Conservation (phyloP, 1,284 basidiomycete genomes). For the Ganoderma lingzhi region DNA sequence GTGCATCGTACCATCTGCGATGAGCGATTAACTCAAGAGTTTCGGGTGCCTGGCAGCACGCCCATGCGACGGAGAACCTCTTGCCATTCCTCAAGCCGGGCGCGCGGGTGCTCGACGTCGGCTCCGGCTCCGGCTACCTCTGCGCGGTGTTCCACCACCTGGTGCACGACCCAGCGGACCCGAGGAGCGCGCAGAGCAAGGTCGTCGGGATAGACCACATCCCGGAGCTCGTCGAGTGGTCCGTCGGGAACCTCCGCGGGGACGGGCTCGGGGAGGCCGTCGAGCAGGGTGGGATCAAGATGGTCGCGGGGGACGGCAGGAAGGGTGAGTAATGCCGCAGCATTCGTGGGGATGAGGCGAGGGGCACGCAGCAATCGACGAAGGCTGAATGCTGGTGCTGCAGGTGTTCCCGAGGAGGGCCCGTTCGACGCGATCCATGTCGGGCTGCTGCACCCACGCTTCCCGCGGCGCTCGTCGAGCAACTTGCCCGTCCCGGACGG, state of each 20-base stretch:
- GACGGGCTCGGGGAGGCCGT: slow-evolving; percentile 72
- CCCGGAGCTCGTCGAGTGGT: slow-evolving; percentile 77
- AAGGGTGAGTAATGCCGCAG: slow-evolving; percentile 55
- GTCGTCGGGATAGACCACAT: slow-evolving; percentile 96
- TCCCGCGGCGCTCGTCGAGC: slow-evolving; percentile 80
- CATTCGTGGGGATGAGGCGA: background rate
- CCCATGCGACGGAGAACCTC: slow-evolving; percentile 80
- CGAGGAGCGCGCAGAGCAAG: slow-evolving; percentile 50
- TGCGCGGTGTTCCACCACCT: slow-evolving; percentile 82
- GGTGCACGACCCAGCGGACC: slow-evolving; percentile 48
- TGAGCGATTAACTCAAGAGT: slow-evolving; percentile 3
- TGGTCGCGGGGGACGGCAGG: slow-evolving; percentile 86
- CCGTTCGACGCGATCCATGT: slow-evolving; percentile 95
- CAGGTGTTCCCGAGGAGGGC: slow-evolving; percentile 49
- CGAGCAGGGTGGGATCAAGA: slow-evolving; percentile 60
- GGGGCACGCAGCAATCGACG: background rate
- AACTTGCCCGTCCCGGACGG: slow-evolving; percentile 85
- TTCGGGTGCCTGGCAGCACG: slow-evolving; percentile 62
- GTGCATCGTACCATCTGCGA: slow-evolving; percentile 8
- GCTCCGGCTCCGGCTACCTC: slow-evolving; percentile 83
- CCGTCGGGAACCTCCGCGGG: slow-evolving; percentile 69
- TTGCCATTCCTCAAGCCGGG: slow-evolving; percentile 76
- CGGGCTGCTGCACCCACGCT: slow-evolving; percentile 88
- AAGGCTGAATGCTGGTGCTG: background rate
- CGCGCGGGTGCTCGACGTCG: slow-evolving; percentile 81